Evolutionary conservation across 2,329 filamentous ascomycete species (phyloP), one percentile per base, ranked within the genome.

Genomic region (Pestalotiopsis sp.): DNA sequence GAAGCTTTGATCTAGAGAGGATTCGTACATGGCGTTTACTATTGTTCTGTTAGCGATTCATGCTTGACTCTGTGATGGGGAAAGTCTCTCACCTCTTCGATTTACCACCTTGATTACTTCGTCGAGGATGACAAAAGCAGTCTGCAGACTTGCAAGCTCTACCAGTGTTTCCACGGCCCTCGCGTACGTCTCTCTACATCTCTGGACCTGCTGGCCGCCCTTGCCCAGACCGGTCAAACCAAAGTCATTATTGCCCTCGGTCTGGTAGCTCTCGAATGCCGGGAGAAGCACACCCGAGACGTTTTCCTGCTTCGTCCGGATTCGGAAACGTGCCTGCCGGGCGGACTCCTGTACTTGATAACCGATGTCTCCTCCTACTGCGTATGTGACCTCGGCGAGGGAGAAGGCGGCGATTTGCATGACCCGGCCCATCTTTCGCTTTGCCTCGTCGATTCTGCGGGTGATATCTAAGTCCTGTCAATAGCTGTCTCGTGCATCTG

Each of bases 81-180:
- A 14, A 12, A 62, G 41, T 17, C 36, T 78, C 85, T 79, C 81
- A 93, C 92, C 92, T 93, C 96, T 92, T 78, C 96, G 90, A 81
- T 99, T 99, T 67, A 99, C 96, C 31, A 98, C 94, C 85, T 99
- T 99, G 84, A 99, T 99, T 68, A 99, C 96, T 82, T 99, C 96
- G 79, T 99, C 96, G 70, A 99, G 82, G 73, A 98, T 98, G 62
- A 99, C 94, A 80, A 99, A 99, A 5, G 96, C 96, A 72, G 96
- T 99, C 89, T 98, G 95, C 76, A 98, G 85, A 84, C 94, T 97
- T 20, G 95, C 95, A 72, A 98, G 86, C 83, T 98, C 95, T 1
- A 98, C 95, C 72, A 99, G 84, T 14, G 96, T 97, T 84, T 99
- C 96, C 45, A 99, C 96, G 23, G 96, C 96, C 70, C 96, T 87